phyloP scores from a whole-genome alignment of 1,284 basidiomycete genomes.

The Gymnopus androsaceus region DNA sequence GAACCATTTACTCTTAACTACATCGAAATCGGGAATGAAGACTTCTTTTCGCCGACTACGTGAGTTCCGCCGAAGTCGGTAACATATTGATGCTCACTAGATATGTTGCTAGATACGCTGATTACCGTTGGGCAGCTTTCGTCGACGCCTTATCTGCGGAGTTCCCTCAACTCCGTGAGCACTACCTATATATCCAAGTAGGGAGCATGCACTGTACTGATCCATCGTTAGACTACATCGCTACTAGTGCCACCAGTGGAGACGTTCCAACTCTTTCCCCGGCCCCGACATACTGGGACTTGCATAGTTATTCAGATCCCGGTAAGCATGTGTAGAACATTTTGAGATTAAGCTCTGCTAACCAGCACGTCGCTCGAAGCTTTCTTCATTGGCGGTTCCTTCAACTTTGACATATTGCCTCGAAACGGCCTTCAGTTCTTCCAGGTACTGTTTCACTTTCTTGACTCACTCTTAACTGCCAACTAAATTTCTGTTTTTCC shows the following conservation, averaged over 20 bases:
- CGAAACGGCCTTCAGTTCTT: constrained; percentile 18
- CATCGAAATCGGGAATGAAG: constrained; percentile 59
- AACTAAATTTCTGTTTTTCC: too few relatives aligned
- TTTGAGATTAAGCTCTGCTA: background rate
- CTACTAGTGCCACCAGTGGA: constrained; percentile 31
- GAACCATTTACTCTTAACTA: constrained; percentile 49
- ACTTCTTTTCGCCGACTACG: constrained; percentile 23
- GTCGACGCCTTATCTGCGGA: constrained; percentile 40
- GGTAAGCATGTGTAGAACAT: constrained; percentile 1
- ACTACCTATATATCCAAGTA: too few relatives aligned
- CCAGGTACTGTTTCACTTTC: constrained; percentile 17
- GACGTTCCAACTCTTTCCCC: constrained; percentile 12
- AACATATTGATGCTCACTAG: background rate
- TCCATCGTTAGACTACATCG: constrained; percentile 42
- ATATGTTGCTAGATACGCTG: constrained; percentile 31
- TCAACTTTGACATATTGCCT: constrained; percentile 13
- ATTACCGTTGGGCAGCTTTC: constrained; percentile 53
- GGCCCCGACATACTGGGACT: constrained; percentile 16
- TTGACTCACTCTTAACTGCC: too few relatives aligned
- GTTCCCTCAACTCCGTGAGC: constrained; percentile 52
- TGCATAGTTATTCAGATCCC: constrained; percentile 16
- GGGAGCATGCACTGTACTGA: background rate
- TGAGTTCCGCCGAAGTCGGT: background rate
- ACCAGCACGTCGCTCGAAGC: background rate
- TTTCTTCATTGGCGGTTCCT: constrained; percentile 13